phyloP scores from a whole-genome alignment of 2,329 filamentous ascomycete species.

The Thielaviopsis ethacetica region DNA sequence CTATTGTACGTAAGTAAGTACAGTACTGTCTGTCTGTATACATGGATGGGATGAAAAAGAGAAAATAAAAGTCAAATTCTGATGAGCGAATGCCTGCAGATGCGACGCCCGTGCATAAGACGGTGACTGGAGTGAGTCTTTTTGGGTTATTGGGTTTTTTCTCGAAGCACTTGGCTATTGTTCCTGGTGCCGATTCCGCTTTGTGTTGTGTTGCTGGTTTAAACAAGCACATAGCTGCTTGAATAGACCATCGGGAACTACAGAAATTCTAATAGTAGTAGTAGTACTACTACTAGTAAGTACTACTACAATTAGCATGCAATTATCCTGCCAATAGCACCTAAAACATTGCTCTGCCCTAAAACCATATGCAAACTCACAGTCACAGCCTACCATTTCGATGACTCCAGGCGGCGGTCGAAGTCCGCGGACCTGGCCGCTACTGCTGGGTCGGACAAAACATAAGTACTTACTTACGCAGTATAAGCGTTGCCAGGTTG shows the following conservation, averaged over 20 bases:
- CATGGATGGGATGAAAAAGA: background rate
- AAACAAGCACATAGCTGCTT: background rate
- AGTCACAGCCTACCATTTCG: background rate
- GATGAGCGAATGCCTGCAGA: background rate
- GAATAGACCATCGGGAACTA: no score
- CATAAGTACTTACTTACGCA: no score
- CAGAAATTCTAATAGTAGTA: no score
- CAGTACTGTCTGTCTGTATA: no score
- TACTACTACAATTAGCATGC: no score
- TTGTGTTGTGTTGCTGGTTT: background rate
- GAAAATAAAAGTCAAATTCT: background rate
- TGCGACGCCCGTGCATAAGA: background rate
- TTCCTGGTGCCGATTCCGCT: background rate
- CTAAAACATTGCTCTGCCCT: no score
- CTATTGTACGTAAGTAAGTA: no score
- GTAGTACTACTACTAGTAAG: no score
- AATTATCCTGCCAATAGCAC: no score
- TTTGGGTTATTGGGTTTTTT: no score
- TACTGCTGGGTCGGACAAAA: background rate
- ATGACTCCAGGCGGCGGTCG: conserved; percentile 10
- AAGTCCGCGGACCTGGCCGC: conserved; percentile 8
- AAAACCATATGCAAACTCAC: background rate
- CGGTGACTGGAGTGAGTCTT: background rate
- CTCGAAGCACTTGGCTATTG: background rate
- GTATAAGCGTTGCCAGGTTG: no score